Evolutionary conservation across 345 rosid genomes (phyloP).

Genomic region (Acer negundo): DNA sequence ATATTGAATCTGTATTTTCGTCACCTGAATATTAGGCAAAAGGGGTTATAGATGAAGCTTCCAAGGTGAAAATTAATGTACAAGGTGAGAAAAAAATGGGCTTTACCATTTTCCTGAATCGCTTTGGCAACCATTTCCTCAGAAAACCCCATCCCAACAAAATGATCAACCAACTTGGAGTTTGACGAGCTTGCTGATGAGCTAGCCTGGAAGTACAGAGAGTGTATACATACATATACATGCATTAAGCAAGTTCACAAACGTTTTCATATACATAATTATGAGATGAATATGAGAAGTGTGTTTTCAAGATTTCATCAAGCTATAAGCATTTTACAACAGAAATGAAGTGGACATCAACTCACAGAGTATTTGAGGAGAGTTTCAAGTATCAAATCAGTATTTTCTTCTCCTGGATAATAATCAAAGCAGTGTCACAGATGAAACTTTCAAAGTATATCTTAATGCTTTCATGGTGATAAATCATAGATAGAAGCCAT

Average conservation of each 20-base stretch:
- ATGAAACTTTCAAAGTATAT: conserved; percentile 17
- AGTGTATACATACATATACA: neutral
- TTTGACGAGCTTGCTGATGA: conserved; percentile 43
- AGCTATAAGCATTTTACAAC: conserved; percentile 10
- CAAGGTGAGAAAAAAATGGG: neutral
- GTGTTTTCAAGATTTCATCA: neutral
- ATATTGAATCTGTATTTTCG: conserved; percentile 48
- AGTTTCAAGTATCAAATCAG: conserved; percentile 49
- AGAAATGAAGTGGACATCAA: conserved; percentile 7
- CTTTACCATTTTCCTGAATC: conserved; percentile 53
- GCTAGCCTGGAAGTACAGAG: conserved; percentile 26
- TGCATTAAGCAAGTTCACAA: neutral
- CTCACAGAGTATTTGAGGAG: conserved; percentile 59
- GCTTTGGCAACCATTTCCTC: conserved; percentile 49
- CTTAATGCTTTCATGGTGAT: neutral
- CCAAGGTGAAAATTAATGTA: neutral
- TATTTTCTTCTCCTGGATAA: conserved; percentile 51
- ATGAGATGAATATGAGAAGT: neutral
- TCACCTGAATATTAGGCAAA: conserved; percentile 48
- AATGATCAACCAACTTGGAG: conserved; percentile 49
- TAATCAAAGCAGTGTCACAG: conserved; percentile 12
- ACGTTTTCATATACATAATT: conserved; percentile 8
- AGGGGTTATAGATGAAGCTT: conserved; percentile 3
- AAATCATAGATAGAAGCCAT: conserved; percentile 15
- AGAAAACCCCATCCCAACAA: conserved; percentile 58